Evolutionary conservation across 2,329 filamentous ascomycete genomes (phyloP).

Genomic region (Apiospora marii): DNA sequence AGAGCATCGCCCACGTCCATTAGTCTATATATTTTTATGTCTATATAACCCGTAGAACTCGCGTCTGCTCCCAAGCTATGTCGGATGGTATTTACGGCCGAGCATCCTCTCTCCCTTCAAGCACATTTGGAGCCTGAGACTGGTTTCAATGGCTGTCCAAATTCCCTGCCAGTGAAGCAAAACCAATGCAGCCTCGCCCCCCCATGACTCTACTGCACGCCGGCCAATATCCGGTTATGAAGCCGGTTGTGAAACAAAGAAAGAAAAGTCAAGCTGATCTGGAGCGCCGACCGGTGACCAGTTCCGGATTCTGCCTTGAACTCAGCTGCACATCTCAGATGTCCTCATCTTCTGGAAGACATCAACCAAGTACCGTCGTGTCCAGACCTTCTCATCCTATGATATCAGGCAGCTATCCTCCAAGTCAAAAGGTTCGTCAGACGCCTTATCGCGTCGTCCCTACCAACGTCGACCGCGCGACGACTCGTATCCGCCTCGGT

Average conservation of each 20-base stretch:
- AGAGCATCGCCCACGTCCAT: not conserved
- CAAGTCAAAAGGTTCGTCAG: constrained; percentile 11
- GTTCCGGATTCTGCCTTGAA: constrained; percentile 5
- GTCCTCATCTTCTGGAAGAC: constrained; percentile 5
- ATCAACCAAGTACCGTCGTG: not conserved
- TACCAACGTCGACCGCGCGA: constrained; percentile 36
- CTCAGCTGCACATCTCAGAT: constrained; percentile 9
- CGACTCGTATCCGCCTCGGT: constrained; percentile 49
- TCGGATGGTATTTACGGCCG: not conserved
- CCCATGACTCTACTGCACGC: not conserved
- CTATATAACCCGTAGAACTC: constrained; percentile 16
- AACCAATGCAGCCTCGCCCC: not conserved
- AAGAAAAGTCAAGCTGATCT: not conserved
- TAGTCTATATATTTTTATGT: constrained; percentile 21
- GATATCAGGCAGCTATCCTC: constrained; percentile 17
- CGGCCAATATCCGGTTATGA: not conserved
- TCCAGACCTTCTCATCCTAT: constrained; percentile 13
- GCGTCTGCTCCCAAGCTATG: constrained; percentile 10
- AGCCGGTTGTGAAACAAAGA: not conserved
- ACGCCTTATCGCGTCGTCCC: constrained; percentile 18
- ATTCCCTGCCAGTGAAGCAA: constrained; percentile 9
- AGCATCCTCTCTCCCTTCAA: not conserved
- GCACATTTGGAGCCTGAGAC: not conserved
- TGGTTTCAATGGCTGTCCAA: constrained; percentile 13
- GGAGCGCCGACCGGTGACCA: not conserved